These are phyloP conservation scores for Trichoderma asperellum DNA, from an alignment of 2,329 filamentous ascomycete species.

Conservation along the genomic window DNA sequence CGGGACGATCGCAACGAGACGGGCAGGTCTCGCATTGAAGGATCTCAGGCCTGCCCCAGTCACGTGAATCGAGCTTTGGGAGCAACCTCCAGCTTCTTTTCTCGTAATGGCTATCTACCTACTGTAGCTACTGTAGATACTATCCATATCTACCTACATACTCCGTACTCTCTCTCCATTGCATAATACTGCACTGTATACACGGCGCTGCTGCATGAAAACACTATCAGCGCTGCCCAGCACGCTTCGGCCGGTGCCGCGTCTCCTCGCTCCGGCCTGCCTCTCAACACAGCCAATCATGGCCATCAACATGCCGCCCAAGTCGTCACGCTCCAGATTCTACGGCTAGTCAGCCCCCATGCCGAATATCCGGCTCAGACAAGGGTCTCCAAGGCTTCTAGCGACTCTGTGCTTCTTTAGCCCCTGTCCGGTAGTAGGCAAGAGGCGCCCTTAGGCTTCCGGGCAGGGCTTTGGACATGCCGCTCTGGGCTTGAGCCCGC, in stretches of 20 bases:
- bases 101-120: not conserved
- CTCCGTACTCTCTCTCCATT: not conserved
- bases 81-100: not conserved
- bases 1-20: not conserved
- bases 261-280: not conserved
- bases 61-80: not conserved
- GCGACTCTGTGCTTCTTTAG: not conserved
- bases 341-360: slow-evolving; percentile 9
- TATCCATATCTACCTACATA: not conserved
- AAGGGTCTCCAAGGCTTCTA: not conserved
- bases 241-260: slow-evolving; percentile 13
- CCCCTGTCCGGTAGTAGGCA: slow-evolving; percentile 6
- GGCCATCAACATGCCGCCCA: not conserved
- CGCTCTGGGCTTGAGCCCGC: slow-evolving; percentile 23
- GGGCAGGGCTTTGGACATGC: slow-evolving; percentile 16
- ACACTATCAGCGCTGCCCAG: not conserved
- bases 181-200: not conserved
- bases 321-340: not conserved
- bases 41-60: not conserved
- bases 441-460: not conserved
- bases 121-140: not conserved
- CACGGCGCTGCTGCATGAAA: not conserved
- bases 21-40: not conserved
- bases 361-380: slow-evolving; percentile 18
- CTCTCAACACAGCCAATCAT: slow-evolving; percentile 2